Evolutionary conservation across 2,329 filamentous ascomycete species (phyloP), one percentile per base, ranked within the genome.

Genomic region (Sporothrix luriei): DNA sequence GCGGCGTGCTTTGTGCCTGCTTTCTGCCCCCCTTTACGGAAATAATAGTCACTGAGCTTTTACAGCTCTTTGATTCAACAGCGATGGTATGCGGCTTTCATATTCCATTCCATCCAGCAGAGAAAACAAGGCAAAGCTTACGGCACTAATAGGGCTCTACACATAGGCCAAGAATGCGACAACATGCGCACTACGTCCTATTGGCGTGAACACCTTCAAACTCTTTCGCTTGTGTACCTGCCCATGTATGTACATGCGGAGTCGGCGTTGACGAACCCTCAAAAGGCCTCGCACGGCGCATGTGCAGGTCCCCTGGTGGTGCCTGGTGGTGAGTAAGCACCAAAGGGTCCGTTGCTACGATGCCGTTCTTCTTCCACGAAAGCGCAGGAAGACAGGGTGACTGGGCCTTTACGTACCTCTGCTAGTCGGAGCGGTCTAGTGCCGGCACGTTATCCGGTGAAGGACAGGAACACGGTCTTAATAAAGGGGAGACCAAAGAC

Each of bases 271-370:
- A 61, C 33, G 55, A n/a, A 33, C 55, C n/a, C 55, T 21, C 33
- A 33, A 61, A 33, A 59, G 55, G 33, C 55, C 55, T 43, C 55
- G 33, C 55, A n/a, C 33, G 33, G 55, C 55, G n/a, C n/a, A 16
- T 21, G 7, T 6, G 1, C 40, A n/a, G 33, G 55, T 33, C 33
- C 33, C 55, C 33, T 40, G 33, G 16, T 61, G 55, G 55, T 61
- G 33, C 55, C 55, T 61, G 55, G 55, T 16, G 19, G 19, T 61
- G 55, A 61, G 55, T 61, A 61, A 61, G 55, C 14, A 61, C 33
- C 55, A 4, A 59, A 14, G 2, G n/a, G 43, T 24, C 13, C 33
- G n/a, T 33, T 11, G n/a, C 33, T n/a, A n/a, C 55, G 55, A 61
- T 40, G 6, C 11, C 55, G 5, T 24, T 26, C 24, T 43, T 24